Conservation (phyloP, 768 basidiomycete genomes). For the Tricholoma saponaceum region DNA sequence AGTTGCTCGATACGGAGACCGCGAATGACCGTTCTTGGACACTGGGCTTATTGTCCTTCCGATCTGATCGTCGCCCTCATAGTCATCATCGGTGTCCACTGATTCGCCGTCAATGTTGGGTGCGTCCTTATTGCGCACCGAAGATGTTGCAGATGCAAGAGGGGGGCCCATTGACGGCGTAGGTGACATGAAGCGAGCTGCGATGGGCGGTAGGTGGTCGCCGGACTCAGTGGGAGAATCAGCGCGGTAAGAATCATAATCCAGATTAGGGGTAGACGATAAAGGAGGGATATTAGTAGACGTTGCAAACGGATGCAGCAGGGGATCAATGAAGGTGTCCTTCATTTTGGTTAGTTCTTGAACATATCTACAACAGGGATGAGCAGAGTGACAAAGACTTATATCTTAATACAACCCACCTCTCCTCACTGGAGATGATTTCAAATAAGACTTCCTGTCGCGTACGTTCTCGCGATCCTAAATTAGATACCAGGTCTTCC, state of each 20-base stretch:
- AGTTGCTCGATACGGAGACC: constrained; percentile 68
- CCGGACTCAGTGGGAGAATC: constrained; percentile 70
- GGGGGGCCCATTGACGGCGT: constrained; percentile 38
- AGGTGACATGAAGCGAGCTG: constrained; percentile 87
- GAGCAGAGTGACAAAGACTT: constrained; percentile 2
- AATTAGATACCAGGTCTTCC: constrained; percentile 88
- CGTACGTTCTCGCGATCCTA: constrained; percentile 91
- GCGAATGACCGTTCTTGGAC: constrained; percentile 64
- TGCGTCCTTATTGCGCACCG: constrained; percentile 47
- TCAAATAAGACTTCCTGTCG: constrained; percentile 96
- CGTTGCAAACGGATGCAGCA: constrained; percentile 78
- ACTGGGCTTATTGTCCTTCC: constrained; percentile 36
- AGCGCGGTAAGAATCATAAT: constrained; percentile 67
- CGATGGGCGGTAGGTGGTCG: constrained; percentile 81
- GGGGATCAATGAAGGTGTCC: constrained; percentile 86
- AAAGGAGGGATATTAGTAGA: constrained; percentile 42
- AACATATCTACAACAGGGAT: constrained; percentile 67
- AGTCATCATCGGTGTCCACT: constrained; percentile 64
- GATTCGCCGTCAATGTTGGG: constrained; percentile 74
- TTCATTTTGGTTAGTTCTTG: constrained; percentile 87
- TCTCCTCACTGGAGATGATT: constrained; percentile 94
- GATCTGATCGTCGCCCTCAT: constrained; percentile 55
- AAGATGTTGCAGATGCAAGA: constrained; percentile 23
- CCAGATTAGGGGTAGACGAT: constrained; percentile 54
- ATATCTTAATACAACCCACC: constrained; percentile 41